A percentile compares a stretch with the other conserved stretches of the same genome.
These are phyloP conservation scores for Xylaria sp. DNA, from an alignment of 2,329 filamentous ascomycete genomes.

Conservation along the genomic window DNA sequence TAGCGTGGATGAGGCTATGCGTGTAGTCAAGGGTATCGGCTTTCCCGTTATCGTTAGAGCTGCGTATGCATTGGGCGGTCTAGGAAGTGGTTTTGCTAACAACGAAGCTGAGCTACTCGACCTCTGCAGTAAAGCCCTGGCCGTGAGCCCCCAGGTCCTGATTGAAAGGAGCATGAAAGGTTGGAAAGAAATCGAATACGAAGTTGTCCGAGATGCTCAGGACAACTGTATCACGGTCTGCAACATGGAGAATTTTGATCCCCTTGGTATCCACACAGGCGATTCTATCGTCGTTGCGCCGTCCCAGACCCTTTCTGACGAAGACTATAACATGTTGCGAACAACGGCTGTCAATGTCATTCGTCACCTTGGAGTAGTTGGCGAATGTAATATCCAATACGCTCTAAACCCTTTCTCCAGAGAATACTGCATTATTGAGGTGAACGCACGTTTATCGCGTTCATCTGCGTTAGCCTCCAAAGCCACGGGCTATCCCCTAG, in stretches of 20 bases:
- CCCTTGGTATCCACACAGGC: conserved; percentile 95
- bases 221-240: conserved; percentile 99
- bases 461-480: conserved; percentile 97
- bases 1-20: conserved; percentile 86
- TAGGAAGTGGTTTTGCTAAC: conserved; percentile 95
- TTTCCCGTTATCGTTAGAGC: conserved; percentile 98
- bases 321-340: conserved; percentile 99
- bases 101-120: conserved; percentile 84
- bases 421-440: conserved; percentile 99
- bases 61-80: conserved; percentile 92
- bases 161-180: conserved; percentile 99
- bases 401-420: conserved; percentile 93
- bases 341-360: conserved; percentile 98
- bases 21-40: conserved; percentile 88
- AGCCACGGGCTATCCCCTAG: conserved; percentile 94
- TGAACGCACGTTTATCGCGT: conserved; percentile 94
- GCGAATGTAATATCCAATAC: conserved; percentile 99
- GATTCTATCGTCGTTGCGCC: conserved; percentile 98
- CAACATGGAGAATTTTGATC: conserved; percentile 99
- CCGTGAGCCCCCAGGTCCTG: conserved; percentile 92
- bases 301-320: conserved; percentile 94
- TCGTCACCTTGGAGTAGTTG: conserved; percentile 94
- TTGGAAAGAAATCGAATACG: conserved; percentile 99
- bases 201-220: conserved; percentile 92
- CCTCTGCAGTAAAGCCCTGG: conserved; percentile 93